These are phyloP conservation scores for Umbelopsis isabellina DNA, from an alignment of 192 early-diverging fungal genomes.

Conservation along the genomic window DNA sequence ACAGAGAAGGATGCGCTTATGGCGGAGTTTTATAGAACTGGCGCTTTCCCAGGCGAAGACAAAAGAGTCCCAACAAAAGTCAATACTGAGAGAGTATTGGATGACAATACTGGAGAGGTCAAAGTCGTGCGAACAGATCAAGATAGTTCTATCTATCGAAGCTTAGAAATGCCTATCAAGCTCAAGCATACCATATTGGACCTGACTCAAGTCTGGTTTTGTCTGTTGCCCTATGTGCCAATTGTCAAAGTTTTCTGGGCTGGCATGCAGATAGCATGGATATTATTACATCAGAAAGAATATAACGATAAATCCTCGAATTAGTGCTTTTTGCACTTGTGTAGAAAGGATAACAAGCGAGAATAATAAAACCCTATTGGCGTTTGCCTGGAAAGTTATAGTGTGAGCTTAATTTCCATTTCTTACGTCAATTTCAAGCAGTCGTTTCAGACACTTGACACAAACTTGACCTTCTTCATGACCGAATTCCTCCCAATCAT, in stretches of 20 bases:
- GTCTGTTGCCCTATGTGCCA: constrained; percentile 29
- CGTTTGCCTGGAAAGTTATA: background rate
- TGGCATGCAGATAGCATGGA: background rate
- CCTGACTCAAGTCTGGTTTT: constrained; percentile 28
- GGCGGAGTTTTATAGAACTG: constrained; percentile 76
- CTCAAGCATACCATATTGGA: constrained; percentile 23
- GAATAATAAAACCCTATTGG: too few species aligned
- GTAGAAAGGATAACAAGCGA: too few species aligned
- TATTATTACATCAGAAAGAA: background rate
- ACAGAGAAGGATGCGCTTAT: constrained; percentile 85
- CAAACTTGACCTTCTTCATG: background rate
- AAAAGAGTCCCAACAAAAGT: background rate
- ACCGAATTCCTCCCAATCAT: constrained; percentile 15
- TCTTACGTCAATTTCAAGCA: constrained; percentile 13
- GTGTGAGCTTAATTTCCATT: background rate
- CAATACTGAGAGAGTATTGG: background rate
- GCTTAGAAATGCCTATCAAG: constrained; percentile 19
- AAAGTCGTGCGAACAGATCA: background rate
- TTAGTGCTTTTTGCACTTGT: background rate
- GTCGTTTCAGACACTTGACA: background rate
- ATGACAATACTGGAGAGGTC: constrained; percentile 3
- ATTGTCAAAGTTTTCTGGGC: constrained; percentile 8
- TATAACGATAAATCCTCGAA: background rate
- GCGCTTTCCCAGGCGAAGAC: constrained; percentile 60
- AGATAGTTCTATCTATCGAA: constrained; percentile 8